Base-by-base conservation (phyloP, 768 basidiomycete species). In the Strobilomyces dryophilus region DNA sequence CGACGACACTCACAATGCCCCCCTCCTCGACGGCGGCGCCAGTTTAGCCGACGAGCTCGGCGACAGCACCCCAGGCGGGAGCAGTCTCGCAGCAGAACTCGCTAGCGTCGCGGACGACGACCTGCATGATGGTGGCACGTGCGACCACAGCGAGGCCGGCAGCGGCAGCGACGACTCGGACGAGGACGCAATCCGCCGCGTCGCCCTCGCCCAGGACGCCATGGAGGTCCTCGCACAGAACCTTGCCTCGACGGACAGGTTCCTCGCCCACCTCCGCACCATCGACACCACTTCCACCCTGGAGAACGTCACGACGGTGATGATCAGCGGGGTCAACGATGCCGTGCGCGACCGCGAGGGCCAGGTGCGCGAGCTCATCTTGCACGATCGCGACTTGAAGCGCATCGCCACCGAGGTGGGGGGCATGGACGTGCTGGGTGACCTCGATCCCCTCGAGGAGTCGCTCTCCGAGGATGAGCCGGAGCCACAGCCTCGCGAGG, bases 251-350 rank as follows among this genome's bases (percentile, higher is more conserved):
- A 92, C 88, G 17, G 86, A 90, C 54, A 79, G 82, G 57, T 91
- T 94, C 68, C 78, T 94, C 20, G 64, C 76, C 45, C 84, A 88
- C 61, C 75, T 94, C 14, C 83, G 86, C 37, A 77, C 76, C 29
- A 76, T 92, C 43, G 92, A 93, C 67, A 66, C 72, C 29, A 61
- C 72, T 5, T 65, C 63, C 26, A 55, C 66, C 10, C 71, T 94
- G 55, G 92, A 95, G 70, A 74, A 69, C 39, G 74, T 89, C 40
- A 87, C 92, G 7, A 82, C 85, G 17, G 82, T 87, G 58, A 76
- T 91, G 55, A 89, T 95, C 60, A 79, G 89, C 35, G 78, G 80
- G 34, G 78, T 93, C 54, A 87, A 92, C 68, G 85, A 87, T 51
- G 79, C 83, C 12, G 80, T 82, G 34, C 81, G 84, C 44, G 85